These are phyloP conservation scores for Amylocarpus encephaloides DNA, from an alignment of 2,329 filamentous ascomycete genomes.

Conservation along the genomic window DNA sequence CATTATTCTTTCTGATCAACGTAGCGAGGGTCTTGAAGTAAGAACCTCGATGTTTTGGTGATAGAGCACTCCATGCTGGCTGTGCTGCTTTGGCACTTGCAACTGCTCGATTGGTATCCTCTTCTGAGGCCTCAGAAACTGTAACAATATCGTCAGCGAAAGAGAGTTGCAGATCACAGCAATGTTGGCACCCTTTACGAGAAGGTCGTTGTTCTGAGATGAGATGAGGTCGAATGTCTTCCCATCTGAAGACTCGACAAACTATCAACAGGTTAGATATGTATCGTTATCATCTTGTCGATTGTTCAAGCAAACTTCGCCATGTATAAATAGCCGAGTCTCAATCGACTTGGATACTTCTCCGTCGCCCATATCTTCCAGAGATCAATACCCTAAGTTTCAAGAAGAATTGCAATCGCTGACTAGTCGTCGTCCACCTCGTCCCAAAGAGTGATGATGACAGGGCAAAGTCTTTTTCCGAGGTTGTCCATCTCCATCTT, in stretches of 20 bases:
- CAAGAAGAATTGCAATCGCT: too few relatives aligned
- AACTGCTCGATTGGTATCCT: conserved; percentile 39
- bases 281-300: background rate
- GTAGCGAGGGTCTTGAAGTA: conserved; percentile 41
- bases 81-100: conserved; percentile 39
- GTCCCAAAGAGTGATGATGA: too few relatives aligned
- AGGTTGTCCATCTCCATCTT: too few relatives aligned
- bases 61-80: conserved; percentile 39
- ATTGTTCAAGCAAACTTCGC: conserved; percentile 33
- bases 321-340: conserved; percentile 42
- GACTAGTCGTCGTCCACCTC: too few relatives aligned
- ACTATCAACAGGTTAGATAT: conserved; percentile 23
- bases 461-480: too few relatives aligned
- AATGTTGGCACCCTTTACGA: conserved; percentile 27
- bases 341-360: conserved; percentile 5
- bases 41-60: conserved; percentile 35
- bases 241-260: conserved; percentile 39
- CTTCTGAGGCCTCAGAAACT: conserved; percentile 40
- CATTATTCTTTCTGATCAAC: conserved; percentile 36
- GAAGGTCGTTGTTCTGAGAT: conserved; percentile 36
- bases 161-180: background rate
- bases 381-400: background rate
- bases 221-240: conserved; percentile 41
- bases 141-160: background rate
- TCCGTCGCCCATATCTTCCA: background rate